Base-by-base conservation (phyloP, 1,284 basidiomycete species). In the Chiua sp. region DNA sequence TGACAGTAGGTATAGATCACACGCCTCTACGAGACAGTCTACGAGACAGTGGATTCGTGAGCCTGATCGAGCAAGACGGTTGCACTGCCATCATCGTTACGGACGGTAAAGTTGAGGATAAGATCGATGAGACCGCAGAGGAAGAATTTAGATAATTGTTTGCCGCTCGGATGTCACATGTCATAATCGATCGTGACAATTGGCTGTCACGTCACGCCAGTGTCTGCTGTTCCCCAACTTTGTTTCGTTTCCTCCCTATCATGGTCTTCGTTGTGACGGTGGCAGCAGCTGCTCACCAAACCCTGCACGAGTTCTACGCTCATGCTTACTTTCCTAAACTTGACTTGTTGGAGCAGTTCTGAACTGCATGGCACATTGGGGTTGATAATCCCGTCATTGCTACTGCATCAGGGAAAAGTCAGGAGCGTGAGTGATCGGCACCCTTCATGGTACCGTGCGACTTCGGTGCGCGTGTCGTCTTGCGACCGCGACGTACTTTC, bases 301-400 rank as follows among this genome's bases (percentile, higher is more conserved):
- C 71, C 18, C 72, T 59, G 16, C 62, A 82, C 16, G 69, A 79
- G 54, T 78, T 89, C 42, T 91, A 90, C 60, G 79, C 82, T 7
- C 76, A 79, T 66, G 80, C 82, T 53, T 89, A 95, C 76, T 81
- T 92, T 59, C 72, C 82, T 28, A 79, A 85, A 56, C 82, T 96
- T 53, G 88, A 77, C 70, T 92, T 87, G 88, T 68, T 91, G 52
- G 94, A 97, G 78, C 82, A 85, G 57, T 78, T 87, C 67, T 96
- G 94, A 94, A 87, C 82, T 52, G 78, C 82, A 20, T 96, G 93
- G 91, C 96, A 97, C 75, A 79, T 92, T 56, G 88, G 81, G 80
- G 87, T 96, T 59, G 93, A 88, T 63, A 97, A 98, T 82, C 96
- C 96, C 0, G 77, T 97, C 63, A 84, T 99, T 67, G 98, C 97